A percentile compares a stretch with the other conserved stretches of the same genome.
phyloP scores from a whole-genome alignment of 257 asterid species.

The Solanum sparsipilum region DNA sequence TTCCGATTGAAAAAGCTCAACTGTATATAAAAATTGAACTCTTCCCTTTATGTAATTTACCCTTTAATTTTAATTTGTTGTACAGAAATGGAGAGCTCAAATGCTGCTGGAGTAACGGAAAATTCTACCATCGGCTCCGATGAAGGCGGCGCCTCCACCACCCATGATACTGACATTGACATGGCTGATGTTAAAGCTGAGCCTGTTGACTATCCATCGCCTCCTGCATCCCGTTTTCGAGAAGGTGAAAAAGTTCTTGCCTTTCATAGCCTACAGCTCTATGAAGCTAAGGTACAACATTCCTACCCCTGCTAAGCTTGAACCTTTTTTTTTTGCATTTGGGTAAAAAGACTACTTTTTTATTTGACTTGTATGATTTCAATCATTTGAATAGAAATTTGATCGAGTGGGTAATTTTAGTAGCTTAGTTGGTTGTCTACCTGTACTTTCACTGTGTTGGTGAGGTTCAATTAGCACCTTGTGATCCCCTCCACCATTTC shows the following conservation, averaged over 20 bases:
- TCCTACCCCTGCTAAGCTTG: background rate
- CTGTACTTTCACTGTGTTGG: background rate
- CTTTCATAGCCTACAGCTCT: constrained; percentile 30
- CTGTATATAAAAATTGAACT: background rate
- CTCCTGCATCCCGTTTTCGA: constrained; percentile 13
- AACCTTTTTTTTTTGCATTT: background rate
- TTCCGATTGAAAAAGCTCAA: background rate
- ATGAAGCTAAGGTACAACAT: constrained; percentile 58
- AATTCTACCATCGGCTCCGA: constrained; percentile 6
- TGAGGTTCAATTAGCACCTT: background rate
- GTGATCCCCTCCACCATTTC: background rate
- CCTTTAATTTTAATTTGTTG: background rate
- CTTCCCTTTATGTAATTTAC: background rate
- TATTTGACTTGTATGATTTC: background rate
- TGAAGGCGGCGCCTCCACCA: constrained; percentile 6
- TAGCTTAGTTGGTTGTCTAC: background rate
- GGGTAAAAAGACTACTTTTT: background rate
- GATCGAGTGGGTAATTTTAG: background rate
- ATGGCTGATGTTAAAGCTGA: constrained; percentile 6
- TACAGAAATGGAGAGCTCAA: constrained; percentile 8
- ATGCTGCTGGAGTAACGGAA: background rate
- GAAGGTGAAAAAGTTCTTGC: constrained; percentile 68
- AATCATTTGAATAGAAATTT: background rate
- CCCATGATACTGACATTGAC: constrained; percentile 3
- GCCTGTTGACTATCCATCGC: background rate